Base-by-base conservation (phyloP, 805 yeast genomes). In the Debaryomyces hansenii region DNA sequence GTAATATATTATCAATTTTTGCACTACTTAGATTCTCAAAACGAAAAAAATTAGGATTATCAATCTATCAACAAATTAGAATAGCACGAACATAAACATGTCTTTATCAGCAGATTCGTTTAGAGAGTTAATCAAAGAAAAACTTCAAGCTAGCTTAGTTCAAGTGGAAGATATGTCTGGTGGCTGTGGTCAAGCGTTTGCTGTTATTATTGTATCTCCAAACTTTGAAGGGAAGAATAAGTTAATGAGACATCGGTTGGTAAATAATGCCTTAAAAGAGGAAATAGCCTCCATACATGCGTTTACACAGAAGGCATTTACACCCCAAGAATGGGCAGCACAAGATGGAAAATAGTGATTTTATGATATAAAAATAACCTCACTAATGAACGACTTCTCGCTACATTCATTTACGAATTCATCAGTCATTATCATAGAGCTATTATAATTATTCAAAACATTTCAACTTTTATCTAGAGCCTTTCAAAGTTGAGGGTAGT, bases 101-200 rank as follows among this genome's bases (percentile, higher is more conserved):
- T 53, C 67, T 34, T 57, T 72, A 45, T 72, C 75, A 12, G 58
- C 69, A 1, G 75, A 70, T 3, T 50, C 64, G 11, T 67, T 86
- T 44, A 77, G 79, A 42, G 55, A 64, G 11, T 66, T 75, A 20
- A 83, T 87, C 42, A 69, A 73, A 38, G 77, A 77, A 14, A 64
- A 85, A 36, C 75, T 87, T n/a, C 69, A 70, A 18, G 90, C 94
- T 8, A 48, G 58, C 29, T 79, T 84, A 49, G 89, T 84, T 9
- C 85, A 84, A 56, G 90, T 88, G 5, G 84, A 79, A 49, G 96
- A 88, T 54, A 79, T 82, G 74, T 83, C 84, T 37, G 96, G 96
- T 12, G 99, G 99, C 1, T 94, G 99, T 68, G 99, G 99, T 4
- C 97, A 92, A 65, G 96, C 98, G 2, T 92, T 91, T 66, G 96